phyloP scores from a whole-genome alignment of 2,329 filamentous ascomycete species.

The Fusarium sublunatum region DNA sequence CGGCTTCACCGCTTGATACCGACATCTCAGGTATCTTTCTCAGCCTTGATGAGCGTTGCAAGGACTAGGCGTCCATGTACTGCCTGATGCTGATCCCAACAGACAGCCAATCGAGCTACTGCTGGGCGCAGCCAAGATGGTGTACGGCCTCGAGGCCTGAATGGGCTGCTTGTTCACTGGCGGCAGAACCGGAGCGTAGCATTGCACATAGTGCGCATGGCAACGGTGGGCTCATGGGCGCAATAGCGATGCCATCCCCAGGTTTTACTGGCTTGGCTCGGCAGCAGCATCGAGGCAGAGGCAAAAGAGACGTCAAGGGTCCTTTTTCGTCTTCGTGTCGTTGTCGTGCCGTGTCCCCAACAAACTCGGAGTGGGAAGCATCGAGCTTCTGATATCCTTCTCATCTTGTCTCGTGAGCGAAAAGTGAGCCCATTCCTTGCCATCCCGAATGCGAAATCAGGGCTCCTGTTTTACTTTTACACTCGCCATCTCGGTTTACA shows the following conservation, averaged over 20 bases:
- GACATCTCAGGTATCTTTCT: constrained; percentile 29
- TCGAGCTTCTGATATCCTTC: constrained; percentile 25
- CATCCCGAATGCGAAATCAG: constrained; percentile 31
- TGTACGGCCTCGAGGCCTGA: constrained; percentile 41
- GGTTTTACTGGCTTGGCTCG: constrained; percentile 37
- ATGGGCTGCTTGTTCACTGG: constrained; percentile 34
- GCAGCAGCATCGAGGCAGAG: constrained; percentile 7
- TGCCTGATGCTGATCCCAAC: constrained; percentile 42
- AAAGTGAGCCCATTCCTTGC: constrained; percentile 27
- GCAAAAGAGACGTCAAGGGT: constrained; percentile 14
- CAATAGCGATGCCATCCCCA: constrained; percentile 34
- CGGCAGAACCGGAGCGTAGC: constrained; percentile 24
- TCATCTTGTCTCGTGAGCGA: constrained; percentile 25
- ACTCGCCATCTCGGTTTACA: constrained; percentile 23
- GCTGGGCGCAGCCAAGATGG: constrained; percentile 32
- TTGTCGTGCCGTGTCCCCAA: constrained; percentile 26
- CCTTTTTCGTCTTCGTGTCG: background rate
- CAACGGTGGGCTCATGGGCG: constrained; percentile 42
- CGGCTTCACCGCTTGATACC: constrained; percentile 41
- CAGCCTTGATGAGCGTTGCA: background rate
- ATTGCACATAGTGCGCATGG: constrained; percentile 42
- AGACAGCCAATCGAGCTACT: constrained; percentile 29
- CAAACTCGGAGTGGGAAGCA: constrained; percentile 21
- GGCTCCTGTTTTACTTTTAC: constrained; percentile 14
- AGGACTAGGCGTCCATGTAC: constrained; percentile 36